A percentile compares a stretch with the other conserved stretches of the same genome.
These are phyloP conservation scores for Russula sp. DNA, from an alignment of 768 basidiomycete genomes.

Conservation along the genomic window DNA sequence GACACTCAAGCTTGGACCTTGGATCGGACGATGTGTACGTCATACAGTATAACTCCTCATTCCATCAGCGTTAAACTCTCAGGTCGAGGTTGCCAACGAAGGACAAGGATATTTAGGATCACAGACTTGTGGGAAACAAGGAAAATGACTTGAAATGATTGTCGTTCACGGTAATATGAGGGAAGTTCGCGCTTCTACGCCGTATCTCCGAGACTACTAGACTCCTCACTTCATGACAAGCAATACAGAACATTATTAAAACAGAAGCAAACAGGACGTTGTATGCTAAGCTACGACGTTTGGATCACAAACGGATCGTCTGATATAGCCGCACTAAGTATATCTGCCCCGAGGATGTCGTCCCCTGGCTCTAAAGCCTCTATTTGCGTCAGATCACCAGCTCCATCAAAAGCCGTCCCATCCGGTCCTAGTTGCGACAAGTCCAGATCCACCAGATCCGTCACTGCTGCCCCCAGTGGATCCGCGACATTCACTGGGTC, in stretches of 20 bases:
- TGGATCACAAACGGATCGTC: conserved; percentile 51
- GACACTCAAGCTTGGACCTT: too few species aligned
- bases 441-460: conserved; percentile 48
- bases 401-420: conserved; percentile 49
- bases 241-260: neutral
- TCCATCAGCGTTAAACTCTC: too few species aligned
- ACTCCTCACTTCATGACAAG: neutral
- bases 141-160: too few species aligned
- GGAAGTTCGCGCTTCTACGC: too few species aligned
- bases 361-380: conserved; percentile 36
- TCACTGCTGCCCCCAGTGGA: conserved; percentile 26
- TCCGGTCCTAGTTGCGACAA: conserved; percentile 62
- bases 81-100: too few species aligned
- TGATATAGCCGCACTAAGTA: conserved; percentile 47
- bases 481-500: conserved; percentile 31
- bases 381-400: conserved; percentile 52
- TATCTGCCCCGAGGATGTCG: conserved; percentile 49
- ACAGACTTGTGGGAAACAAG: too few species aligned
- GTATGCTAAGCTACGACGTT: neutral
- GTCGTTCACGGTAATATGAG: too few species aligned
- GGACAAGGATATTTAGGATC: too few species aligned
- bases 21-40: too few species aligned
- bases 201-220: too few species aligned
- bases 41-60: too few species aligned
- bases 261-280: neutral